These are phyloP conservation scores for Alternaria dauci DNA, from an alignment of 2,329 filamentous ascomycete genomes.

Conservation along the genomic window DNA sequence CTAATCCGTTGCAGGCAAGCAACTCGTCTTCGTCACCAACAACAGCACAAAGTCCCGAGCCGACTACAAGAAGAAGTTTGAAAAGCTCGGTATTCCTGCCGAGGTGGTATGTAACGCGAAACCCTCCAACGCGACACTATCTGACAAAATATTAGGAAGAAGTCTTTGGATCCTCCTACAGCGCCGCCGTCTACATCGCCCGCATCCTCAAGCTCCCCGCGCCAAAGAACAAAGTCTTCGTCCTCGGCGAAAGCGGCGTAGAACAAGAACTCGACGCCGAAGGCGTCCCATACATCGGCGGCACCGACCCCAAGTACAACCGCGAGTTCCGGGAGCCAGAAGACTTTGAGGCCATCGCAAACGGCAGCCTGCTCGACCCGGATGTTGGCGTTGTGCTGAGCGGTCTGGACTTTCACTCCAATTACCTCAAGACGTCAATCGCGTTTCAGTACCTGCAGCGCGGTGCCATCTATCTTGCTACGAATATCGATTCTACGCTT, in stretches of 20 bases:
- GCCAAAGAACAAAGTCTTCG: slow-evolving; percentile 90
- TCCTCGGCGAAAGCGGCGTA: slow-evolving; percentile 89
- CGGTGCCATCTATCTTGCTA: slow-evolving; percentile 88
- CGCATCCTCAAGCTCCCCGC: slow-evolving; percentile 83
- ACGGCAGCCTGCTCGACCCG: slow-evolving; percentile 78
- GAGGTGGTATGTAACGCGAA: slow-evolving; percentile 61
- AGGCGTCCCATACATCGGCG: slow-evolving; percentile 80
- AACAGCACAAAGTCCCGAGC: slow-evolving; percentile 96
- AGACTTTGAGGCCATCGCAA: slow-evolving; percentile 80
- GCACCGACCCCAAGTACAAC: slow-evolving; percentile 80
- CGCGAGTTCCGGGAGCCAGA: slow-evolving; percentile 76
- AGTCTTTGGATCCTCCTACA: slow-evolving; percentile 96
- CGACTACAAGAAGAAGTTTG: slow-evolving; percentile 93
- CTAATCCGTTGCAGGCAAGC: slow-evolving; percentile 71
- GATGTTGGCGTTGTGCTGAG: slow-evolving; percentile 89
- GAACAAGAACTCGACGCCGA: slow-evolving; percentile 87
- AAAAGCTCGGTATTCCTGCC: slow-evolving; percentile 79
- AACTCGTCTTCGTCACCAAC: slow-evolving; percentile 95
- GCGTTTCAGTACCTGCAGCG: slow-evolving; percentile 85
- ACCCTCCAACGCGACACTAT: not conserved
- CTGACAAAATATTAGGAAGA: slow-evolving; percentile 68
- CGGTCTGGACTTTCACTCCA: slow-evolving; percentile 92
- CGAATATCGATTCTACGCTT: slow-evolving; percentile 90
- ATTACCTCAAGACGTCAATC: slow-evolving; percentile 88
- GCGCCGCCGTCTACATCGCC: slow-evolving; percentile 92